Base-by-base conservation (phyloP, 306 rosid genomes). In the Dalbergia oliveri region DNA sequence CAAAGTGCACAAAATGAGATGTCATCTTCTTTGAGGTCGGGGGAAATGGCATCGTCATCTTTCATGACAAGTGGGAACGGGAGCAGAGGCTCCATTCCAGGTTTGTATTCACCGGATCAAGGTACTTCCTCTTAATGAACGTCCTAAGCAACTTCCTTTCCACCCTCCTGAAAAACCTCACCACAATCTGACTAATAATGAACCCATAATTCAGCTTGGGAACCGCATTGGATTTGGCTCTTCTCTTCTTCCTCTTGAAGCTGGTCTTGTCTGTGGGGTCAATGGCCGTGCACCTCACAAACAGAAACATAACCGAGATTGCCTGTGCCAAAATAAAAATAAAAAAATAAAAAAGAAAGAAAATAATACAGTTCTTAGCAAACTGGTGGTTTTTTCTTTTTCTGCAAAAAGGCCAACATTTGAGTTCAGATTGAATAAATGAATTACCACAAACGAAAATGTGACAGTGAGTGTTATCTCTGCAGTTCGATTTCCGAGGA, bases 241-340 rank as follows among this genome's bases (percentile, higher is more conserved):
- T 84, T 44, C 72, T 84, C 86, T 69, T 90, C 80, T 81, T 91
- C 82, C 82, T 93, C 89, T 75, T 86, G 57, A 77, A 39, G 53
- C 97, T 69, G 16, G 97, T 90, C 85, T 73, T 88, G 79, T 95
- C 99, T 9, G 97, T 88, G 56, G 98, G 99, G 54, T 95, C 94
- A 21, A 90, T 93, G 9, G 97, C 98, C 0, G 97, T 89, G 83
- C 99, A 95, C 84, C 99, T 86, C 74, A 89, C 67, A 77, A 90
- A 93, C 1, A 95, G 92, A 72, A 91, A 83, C 88, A 93, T 87
- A 0, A 91, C 94, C 0, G 89, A 82, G 37, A 88, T 62, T 5
- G 89, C 95, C 98, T 94, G 90, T 13, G 34, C 54, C 65, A 64
- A 11, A 82, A 67, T 3, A 23, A 11, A 9, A 11, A 3, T 1